These are phyloP conservation scores for Aspergillus clavatus DNA, from an alignment of 2,329 filamentous ascomycete genomes.

Conservation along the genomic window DNA sequence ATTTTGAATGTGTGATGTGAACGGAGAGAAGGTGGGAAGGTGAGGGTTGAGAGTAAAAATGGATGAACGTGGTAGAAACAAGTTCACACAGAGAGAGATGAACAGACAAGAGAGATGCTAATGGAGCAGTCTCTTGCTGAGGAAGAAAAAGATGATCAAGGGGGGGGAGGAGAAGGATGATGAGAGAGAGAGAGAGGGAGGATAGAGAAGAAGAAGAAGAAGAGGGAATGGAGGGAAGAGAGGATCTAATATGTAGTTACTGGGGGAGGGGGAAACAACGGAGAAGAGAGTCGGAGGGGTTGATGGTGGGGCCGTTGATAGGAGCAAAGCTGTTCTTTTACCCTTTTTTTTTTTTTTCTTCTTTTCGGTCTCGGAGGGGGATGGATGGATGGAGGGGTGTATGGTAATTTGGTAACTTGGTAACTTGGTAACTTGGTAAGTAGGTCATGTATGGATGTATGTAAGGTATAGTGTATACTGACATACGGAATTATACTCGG, in stretches of 20 bases:
- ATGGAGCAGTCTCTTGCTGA: conserved; percentile 18
- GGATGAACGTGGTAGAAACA: conserved; percentile 2
- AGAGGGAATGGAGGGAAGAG: conserved; percentile 3
- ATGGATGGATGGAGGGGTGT: background rate
- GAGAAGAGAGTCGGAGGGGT: conserved; percentile 9
- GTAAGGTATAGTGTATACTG: too few relatives aligned
- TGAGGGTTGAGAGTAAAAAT: conserved; percentile 3
- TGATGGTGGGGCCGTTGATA: background rate
- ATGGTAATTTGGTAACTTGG: too few relatives aligned
- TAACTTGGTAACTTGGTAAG: too few relatives aligned
- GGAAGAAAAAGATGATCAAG: conserved; percentile 13
- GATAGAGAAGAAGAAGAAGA: conserved; percentile 9
- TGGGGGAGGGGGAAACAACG: background rate
- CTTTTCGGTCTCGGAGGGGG: background rate
- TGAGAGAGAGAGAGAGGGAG: conserved; percentile 26
- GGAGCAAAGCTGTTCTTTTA: background rate
- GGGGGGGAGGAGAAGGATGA: conserved; percentile 16
- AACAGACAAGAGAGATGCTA: conserved; percentile 16
- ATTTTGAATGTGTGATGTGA: conserved; percentile 42
- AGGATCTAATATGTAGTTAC: background rate
- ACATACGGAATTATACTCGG: too few relatives aligned
- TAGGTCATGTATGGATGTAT: too few relatives aligned
- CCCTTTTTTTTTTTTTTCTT: too few relatives aligned
- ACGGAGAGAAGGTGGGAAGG: conserved; percentile 10
- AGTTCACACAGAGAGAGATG: conserved; percentile 11